Evolutionary conservation across 2,329 filamentous ascomycete genomes (phyloP).

Genomic region (Phyllosticta citrichinensis): DNA sequence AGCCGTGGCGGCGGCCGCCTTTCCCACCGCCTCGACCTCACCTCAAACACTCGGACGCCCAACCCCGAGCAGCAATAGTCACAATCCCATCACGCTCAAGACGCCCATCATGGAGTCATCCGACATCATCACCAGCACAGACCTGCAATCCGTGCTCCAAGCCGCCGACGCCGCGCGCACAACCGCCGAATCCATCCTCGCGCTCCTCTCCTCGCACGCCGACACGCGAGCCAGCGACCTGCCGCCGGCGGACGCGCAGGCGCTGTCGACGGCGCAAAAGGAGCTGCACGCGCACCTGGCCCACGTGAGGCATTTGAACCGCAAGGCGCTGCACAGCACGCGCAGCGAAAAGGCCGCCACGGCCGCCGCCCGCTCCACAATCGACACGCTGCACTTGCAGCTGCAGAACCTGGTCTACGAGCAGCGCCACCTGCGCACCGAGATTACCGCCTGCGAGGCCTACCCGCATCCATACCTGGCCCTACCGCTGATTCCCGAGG

Average conservation of each 20-base stretch:
- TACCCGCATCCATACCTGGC: conserved; percentile 91
- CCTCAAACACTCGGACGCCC: background rate
- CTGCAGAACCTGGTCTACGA: conserved; percentile 96
- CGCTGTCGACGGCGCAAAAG: conserved; percentile 68
- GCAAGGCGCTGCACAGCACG: conserved; percentile 68
- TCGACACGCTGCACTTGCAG: conserved; percentile 83
- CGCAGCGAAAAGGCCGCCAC: conserved; percentile 80
- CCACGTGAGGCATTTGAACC: conserved; percentile 60
- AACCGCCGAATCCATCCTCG: conserved; percentile 53
- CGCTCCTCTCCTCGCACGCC: conserved; percentile 46
- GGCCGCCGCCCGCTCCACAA: conserved; percentile 77
- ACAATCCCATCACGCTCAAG: background rate
- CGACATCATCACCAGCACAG: conserved; percentile 50
- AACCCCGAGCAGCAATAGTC: background rate
- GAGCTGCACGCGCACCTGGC: conserved; percentile 59
- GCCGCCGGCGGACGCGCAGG: conserved; percentile 42
- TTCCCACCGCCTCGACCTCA: background rate
- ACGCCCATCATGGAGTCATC: conserved; percentile 8
- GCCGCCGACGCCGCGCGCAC: conserved; percentile 63
- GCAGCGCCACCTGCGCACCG: conserved; percentile 78
- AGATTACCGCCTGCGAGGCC: conserved; percentile 82
- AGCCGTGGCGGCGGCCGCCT: background rate
- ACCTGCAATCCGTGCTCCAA: conserved; percentile 58
- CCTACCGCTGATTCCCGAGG: conserved; percentile 71
- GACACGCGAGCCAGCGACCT: conserved; percentile 21